A percentile compares a stretch with the other conserved stretches of the same genome.
These are phyloP conservation scores for Ophiostoma ips DNA, from an alignment of 2,329 filamentous ascomycete species.

Conservation along the genomic window DNA sequence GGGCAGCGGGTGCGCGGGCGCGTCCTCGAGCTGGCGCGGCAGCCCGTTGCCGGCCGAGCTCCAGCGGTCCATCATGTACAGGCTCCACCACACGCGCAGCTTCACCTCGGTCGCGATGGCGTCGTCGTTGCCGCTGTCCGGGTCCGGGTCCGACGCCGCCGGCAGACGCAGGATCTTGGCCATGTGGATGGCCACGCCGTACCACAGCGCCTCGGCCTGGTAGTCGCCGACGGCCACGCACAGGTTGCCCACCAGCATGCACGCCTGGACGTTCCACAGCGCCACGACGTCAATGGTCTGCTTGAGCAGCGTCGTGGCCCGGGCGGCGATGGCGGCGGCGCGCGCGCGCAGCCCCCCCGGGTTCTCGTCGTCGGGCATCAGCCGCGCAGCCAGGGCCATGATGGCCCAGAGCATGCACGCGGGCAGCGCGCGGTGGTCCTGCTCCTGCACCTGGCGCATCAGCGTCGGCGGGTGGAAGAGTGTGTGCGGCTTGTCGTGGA, in stretches of 20 bases:
- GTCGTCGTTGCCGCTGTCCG: neutral
- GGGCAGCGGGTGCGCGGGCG: neutral
- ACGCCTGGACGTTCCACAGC: neutral
- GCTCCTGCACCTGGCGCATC: neutral
- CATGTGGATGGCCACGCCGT: conserved; percentile 1
- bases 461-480: neutral
- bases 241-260: neutral
- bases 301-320: neutral
- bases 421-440: neutral
- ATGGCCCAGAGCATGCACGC: neutral
- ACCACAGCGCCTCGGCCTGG: neutral
- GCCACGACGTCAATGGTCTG: neutral
- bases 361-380: neutral
- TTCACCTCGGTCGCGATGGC: neutral
- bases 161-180: neutral
- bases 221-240: neutral
- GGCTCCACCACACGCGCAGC: neutral
- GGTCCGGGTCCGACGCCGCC: neutral
- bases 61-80: conserved; percentile 1
- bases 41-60: neutral
- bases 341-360: neutral
- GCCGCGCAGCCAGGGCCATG: neutral
- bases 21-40: neutral
- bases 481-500: neutral
- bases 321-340: neutral